These are phyloP conservation scores for Penicillium cosmopolitanum DNA, from an alignment of 495 filamentous ascomycete species.

Conservation along the genomic window DNA sequence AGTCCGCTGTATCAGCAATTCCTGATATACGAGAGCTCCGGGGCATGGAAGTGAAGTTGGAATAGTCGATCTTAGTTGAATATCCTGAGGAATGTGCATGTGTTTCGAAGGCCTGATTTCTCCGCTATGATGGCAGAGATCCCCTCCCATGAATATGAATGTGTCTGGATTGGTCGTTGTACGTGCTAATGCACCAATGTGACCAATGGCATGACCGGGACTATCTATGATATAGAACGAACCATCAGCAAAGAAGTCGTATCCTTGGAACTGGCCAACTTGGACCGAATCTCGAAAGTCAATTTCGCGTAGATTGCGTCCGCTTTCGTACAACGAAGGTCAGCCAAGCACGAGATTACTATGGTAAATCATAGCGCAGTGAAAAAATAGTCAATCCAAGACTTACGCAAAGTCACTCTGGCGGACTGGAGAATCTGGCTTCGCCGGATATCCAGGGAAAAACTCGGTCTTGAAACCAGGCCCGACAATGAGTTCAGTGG, in stretches of 20 bases:
- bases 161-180: conserved; percentile 32
- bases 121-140: conserved; percentile 57
- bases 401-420: not conserved
- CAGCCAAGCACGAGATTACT: conserved; percentile 20
- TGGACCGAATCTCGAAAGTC: conserved; percentile 32
- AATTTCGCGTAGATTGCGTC: conserved; percentile 39
- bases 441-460: conserved; percentile 55
- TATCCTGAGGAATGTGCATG: not conserved
- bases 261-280: conserved; percentile 42
- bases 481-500: conserved; percentile 58
- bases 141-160: conserved; percentile 55
- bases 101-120: conserved; percentile 52
- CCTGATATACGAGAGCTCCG: not conserved
- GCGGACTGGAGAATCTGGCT: conserved; percentile 29
- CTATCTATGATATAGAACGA: conserved; percentile 49
- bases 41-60: not conserved
- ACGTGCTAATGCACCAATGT: conserved; percentile 42
- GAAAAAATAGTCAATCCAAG: not conserved
- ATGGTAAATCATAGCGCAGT: not conserved
- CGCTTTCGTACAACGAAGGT: conserved; percentile 4
- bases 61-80: not conserved
- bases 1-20: not conserved
- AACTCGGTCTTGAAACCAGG: conserved; percentile 54
- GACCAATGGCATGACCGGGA: conserved; percentile 46
- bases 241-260: conserved; percentile 56